Evolutionary conservation across 352 stramenopile genomes (phyloP), one percentile per base, ranked within the genome.

Genomic region (Elongisporangium senticosum): DNA sequence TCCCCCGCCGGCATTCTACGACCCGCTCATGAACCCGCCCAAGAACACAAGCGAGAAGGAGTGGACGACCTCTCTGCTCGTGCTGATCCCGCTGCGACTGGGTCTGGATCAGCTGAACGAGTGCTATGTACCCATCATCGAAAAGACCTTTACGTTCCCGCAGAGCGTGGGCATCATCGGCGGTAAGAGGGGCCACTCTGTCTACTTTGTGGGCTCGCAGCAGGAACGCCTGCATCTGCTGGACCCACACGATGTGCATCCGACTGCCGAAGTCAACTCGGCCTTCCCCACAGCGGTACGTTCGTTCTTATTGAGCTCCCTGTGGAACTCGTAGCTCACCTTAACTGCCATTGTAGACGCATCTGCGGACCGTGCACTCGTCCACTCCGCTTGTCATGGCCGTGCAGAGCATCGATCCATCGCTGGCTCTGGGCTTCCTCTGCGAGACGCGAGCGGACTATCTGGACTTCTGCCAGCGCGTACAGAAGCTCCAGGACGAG

Each of bases 141-240:
- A 86, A 39, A 77, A 86, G 51, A 89, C 82, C 20, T 93, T 98
- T 55, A 67, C 76, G 57, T 93, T 98, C 48, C 87, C 89, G 14
- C 91, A 98, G 65, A 98, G 87, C 39, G 87, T 98, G 19, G 95
- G 95, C 8, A 96, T 98, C 64, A 87, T 98, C 28, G 95, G 95
- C 43, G 95, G 95, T 57, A 96, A 96, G 61, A 96, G 96, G 39
- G 79, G 92, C 7, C 91, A 98, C 72, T 97, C 95, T 11, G 85
- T 98, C 51, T 98, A 97, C 74, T 98, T 98, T 82, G 96, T 98
- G 39, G 94, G 92, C 26, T 79, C 89, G 6, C 83, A 96, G 61
- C 79, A 86, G 5, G 74, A 90, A 58, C 80, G 85, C 23, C 62
- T 97, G 49, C 83, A 90, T 56, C 65, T 94, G 15, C 64, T 96